These are phyloP conservation scores for Erythrophleum fordii DNA, from an alignment of 306 rosid genomes.

Conservation along the genomic window DNA sequence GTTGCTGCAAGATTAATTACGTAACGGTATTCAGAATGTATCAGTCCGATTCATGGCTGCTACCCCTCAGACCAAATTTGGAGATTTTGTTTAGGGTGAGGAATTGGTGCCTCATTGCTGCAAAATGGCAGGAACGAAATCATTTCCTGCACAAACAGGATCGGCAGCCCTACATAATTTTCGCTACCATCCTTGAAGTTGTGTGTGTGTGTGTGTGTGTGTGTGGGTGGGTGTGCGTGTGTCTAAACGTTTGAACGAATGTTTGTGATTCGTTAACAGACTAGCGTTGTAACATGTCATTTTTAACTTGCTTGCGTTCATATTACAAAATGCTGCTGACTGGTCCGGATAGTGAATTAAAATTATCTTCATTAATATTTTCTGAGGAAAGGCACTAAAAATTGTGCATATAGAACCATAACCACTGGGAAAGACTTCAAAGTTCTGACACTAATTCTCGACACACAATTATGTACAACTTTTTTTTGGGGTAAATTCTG, in stretches of 20 bases:
- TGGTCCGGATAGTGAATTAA: too few species aligned
- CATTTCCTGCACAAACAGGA: neutral
- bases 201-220: neutral
- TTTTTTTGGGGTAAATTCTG: neutral
- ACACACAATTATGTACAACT: neutral
- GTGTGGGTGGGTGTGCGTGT: neutral
- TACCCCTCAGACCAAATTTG: neutral
- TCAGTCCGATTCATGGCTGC: neutral
- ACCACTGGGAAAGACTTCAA: neutral
- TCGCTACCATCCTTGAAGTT: too few species aligned
- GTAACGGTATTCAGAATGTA: neutral
- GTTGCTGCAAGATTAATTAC: neutral
- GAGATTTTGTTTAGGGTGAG: neutral
- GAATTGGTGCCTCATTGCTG: neutral
- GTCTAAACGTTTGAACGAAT: too few species aligned
- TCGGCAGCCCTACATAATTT: too few species aligned
- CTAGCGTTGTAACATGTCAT: neutral
- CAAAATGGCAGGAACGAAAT: neutral
- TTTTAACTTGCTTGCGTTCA: too few species aligned
- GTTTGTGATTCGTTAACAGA: neutral
- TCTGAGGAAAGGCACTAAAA: too few species aligned
- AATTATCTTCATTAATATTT: too few species aligned
- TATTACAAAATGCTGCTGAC: too few species aligned
- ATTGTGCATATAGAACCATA: neutral
- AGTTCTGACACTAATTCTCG: neutral